phyloP scores from a whole-genome alignment of 768 basidiomycete genomes.

The Phaeotremella skinneri region DNA sequence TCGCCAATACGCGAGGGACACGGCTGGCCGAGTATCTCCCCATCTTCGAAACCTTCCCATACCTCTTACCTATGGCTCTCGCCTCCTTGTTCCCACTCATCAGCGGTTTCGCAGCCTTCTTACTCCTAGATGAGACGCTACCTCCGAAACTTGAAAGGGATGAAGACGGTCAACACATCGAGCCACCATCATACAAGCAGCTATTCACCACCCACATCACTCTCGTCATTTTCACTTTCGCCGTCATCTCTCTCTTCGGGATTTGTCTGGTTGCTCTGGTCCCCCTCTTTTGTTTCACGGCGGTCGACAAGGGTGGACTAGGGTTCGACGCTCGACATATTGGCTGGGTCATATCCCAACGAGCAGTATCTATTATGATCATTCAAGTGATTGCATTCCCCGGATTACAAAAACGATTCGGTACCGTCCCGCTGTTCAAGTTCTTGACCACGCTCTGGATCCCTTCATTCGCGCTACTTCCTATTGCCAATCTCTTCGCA shows the following conservation, averaged over 20 bases:
- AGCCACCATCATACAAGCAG: conserved; percentile 2
- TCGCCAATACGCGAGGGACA: conserved; percentile 13
- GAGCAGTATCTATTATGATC: conserved; percentile 29
- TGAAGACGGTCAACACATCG: background rate
- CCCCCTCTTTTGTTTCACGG: conserved; percentile 45
- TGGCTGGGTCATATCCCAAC: conserved; percentile 32
- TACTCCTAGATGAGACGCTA: conserved; percentile 40
- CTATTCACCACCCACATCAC: conserved; percentile 35
- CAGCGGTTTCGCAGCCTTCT: conserved; percentile 24
- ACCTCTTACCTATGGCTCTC: conserved; percentile 33
- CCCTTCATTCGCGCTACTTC: conserved; percentile 29
- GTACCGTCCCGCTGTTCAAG: conserved; percentile 30
- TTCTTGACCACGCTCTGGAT: conserved; percentile 32
- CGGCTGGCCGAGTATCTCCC: conserved; percentile 12
- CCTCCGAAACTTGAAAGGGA: conserved; percentile 13
- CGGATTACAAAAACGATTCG: conserved; percentile 25
- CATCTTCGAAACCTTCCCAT: conserved; percentile 32
- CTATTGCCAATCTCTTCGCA: conserved; percentile 32
- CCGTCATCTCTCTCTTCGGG: conserved; percentile 30
- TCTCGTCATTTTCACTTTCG: conserved; percentile 34
- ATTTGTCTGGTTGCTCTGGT: conserved; percentile 23
- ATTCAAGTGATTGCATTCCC: conserved; percentile 39
- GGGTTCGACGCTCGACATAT: conserved; percentile 31
- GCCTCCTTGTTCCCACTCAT: conserved; percentile 32
- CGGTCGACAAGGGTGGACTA: conserved; percentile 32